Evolutionary conservation across 768 basidiomycete species (phyloP), one percentile per base, ranked within the genome.

Genomic region (Pleurotus ostreatus): DNA sequence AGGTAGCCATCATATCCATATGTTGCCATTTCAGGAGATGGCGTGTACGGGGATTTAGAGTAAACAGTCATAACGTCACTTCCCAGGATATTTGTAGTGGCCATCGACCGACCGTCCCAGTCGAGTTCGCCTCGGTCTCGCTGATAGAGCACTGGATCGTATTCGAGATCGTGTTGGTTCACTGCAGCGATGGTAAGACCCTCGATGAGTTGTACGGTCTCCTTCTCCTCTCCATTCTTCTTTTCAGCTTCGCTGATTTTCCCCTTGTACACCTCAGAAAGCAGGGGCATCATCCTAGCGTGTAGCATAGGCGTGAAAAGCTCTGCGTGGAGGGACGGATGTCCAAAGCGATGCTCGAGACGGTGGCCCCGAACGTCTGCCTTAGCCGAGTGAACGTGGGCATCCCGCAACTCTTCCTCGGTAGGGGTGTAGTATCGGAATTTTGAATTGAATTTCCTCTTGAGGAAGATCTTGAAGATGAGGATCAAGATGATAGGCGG

Each of bases 281-380:
- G 72, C 16, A 85, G 69, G n/a, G 73, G 77, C 73, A 83, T 76
- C 80, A 84, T 82, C 63, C 79, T 79, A 51, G 83, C 80, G 58
- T 85, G 87, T 12, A 88, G 66, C 83, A 86, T 83, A 0, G 85
- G 87, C 12, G 82, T 85, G 65, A 88, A 84, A 54, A 91, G 74
- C 49, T 89, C 84, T 5, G 76, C 68, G 53, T 88, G 82, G 26
- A 94, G 73, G 11, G 89, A 85, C 1, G 93, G 91, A 66, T 94
- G 91, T 1, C 89, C 85, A 73, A 94, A 95, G 22, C 92, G 84
- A 63, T 83, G 84, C 71, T 82, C 81, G 38, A 94, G 80, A 37
- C 86, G 81, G 60, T 82, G 73, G 41, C 79, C 77, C n/a, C 71
- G 69, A 22, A 73, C 72, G 62, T 92, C 90, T 1, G 76, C 74